Evolutionary conservation across 2,329 filamentous ascomycete genomes (phyloP), one percentile per base, ranked within the genome.

Genomic region (Tothia fuscella): DNA sequence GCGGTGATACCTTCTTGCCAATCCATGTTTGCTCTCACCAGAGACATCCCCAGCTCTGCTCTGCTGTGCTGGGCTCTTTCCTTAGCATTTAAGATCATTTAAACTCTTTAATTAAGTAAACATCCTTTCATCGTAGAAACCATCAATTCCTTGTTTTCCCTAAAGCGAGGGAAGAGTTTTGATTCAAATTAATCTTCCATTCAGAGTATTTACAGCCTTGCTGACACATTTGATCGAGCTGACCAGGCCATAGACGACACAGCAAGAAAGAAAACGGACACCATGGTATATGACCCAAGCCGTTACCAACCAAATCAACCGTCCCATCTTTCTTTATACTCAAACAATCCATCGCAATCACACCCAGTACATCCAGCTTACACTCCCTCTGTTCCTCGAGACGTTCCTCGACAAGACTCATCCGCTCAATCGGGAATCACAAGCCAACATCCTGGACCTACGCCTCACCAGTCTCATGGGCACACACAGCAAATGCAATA

Each of bases 201-300:
- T 37, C 35, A 37, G 22, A 37, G 35, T 25, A 37, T 37, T 21
- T 25, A 37, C 22, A 21, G 28, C 17, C 28, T 25, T 16, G 35
- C 35, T 16, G 25, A 26, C 35, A 37, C 21, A 9, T 25, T 16
- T 16, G 22, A 26, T 17, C 13, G 20, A n/a, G 3, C 9, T 14
- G 35, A 37, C 13, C 22, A 37, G 22, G 19, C 22, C 4, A 22
- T 22, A 9, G 12, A 22, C 12, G 25, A 37, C 22, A 25, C 35
- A 6, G 25, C 35, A 25, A 25, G 28, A 14, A 25, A 37, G 22
- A 25, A 37, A 14, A 25, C 25, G 22, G 35, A 37, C 21, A 25
- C 35, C n/a, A n/a, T n/a, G 22, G 35, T 25, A 3, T 37, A 37
- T 13, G 35, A 37, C 21, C 33, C 20, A 14, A 20, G 33, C 33